Percentiles rank a stretch among this genome's conserved stretches.
Evolutionary conservation across 805 yeast species (phyloP).

Genomic region (Cyberlindnera mrakii): DNA sequence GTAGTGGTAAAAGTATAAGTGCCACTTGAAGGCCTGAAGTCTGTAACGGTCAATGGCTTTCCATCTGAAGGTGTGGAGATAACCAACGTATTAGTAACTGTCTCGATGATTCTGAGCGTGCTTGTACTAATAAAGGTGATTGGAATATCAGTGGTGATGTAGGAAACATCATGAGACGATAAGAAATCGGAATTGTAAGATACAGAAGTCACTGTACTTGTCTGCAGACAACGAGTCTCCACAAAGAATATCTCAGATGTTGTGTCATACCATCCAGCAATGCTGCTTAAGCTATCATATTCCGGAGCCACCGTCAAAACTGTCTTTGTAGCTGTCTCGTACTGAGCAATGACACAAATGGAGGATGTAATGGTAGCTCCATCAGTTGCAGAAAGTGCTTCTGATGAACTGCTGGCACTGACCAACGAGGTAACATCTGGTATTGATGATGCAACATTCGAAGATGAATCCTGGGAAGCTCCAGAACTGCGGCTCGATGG

Average conservation of each 20-base stretch:
- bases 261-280: conserved; percentile 19
- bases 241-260: conserved; percentile 12
- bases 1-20: conserved; percentile 5
- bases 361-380: conserved; percentile 11
- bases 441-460: background rate
- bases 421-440: background rate
- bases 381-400: background rate
- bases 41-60: conserved; percentile 2
- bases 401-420: background rate
- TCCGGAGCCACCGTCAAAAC: conserved; percentile 19
- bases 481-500: background rate
- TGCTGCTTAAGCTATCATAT: conserved; percentile 14
- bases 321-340: conserved; percentile 18
- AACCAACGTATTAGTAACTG: conserved; percentile 16
- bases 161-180: conserved; percentile 17
- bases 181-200: conserved; percentile 15
- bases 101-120: conserved; percentile 15
- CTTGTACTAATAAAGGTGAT: conserved; percentile 19
- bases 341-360: conserved; percentile 20
- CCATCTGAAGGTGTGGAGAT: conserved; percentile 9
- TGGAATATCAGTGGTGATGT: conserved; percentile 15
- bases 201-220: conserved; percentile 13
- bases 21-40: background rate
- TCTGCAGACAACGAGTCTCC: conserved; percentile 19
- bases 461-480: background rate